Evolutionary conservation across 768 basidiomycete species (phyloP).

Genomic region (Suillus occidentalis): DNA sequence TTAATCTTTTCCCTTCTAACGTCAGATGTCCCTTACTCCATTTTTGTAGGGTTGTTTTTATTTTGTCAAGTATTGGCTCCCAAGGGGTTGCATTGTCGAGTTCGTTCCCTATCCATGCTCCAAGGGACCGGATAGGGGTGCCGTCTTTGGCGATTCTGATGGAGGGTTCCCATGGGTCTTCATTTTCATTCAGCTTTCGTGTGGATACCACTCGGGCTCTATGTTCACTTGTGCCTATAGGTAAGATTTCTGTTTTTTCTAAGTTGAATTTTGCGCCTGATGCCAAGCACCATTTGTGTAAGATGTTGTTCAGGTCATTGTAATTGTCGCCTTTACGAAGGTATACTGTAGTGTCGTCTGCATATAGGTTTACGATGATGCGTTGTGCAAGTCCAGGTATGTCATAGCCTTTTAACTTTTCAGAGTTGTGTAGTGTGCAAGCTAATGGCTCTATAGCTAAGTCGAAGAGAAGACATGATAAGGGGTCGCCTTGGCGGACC

Average conservation of each 20-base stretch:
- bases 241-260: slow-evolving; percentile 23
- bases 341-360: slow-evolving; percentile 8
- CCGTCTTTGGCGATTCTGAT: neutral
- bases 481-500: neutral
- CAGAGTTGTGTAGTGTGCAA: slow-evolving; percentile 22
- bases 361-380: neutral
- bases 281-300: slow-evolving; percentile 13
- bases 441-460: rapidly evolving
- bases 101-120: neutral
- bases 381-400: rapidly evolving
- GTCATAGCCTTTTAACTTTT: neutral
- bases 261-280: slow-evolving; percentile 22
- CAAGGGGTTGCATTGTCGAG: rapidly evolving
- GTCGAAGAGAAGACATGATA: neutral
- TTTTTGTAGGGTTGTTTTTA: neutral
- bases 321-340: slow-evolving; percentile 11
- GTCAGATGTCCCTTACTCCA: neutral
- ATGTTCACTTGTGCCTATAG: neutral
- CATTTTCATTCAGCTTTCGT: rapidly evolving
- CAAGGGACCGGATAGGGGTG: neutral
- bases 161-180: neutral
- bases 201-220: neutral
- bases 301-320: slow-evolving; percentile 3
- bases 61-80: neutral
- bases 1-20: neutral